Evolutionary conservation across 2,329 filamentous ascomycete species (phyloP).

Genomic region (Ophiostoma australiae): DNA sequence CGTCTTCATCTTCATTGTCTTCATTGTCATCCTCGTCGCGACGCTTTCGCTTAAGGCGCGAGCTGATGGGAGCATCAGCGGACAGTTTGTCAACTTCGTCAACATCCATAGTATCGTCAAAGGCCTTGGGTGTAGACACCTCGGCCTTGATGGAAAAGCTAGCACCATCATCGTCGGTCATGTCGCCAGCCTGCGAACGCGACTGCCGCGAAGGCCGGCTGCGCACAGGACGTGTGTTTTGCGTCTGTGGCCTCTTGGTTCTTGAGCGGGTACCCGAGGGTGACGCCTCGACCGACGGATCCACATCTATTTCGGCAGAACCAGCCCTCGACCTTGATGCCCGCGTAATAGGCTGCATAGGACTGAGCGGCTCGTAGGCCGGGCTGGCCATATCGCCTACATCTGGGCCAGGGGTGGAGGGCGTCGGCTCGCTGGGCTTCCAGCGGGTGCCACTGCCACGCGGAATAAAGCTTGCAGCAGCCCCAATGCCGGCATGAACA

Average conservation of each 20-base stretch:
- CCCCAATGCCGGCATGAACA: neutral
- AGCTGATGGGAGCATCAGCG: conserved; percentile 22
- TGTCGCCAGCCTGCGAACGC: neutral
- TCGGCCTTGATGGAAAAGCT: conserved; percentile 51
- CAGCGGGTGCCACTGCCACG: conserved; percentile 51
- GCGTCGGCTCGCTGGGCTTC: conserved; percentile 49
- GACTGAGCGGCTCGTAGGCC: conserved; percentile 55
- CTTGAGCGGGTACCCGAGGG: conserved; percentile 1
- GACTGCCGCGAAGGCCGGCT: conserved; percentile 18
- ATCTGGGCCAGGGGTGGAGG: conserved; percentile 49
- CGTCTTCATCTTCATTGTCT: conserved; percentile 25
- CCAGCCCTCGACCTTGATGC: conserved; percentile 6
- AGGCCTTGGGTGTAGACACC: conserved; percentile 49
- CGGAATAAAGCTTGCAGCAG: conserved; percentile 23
- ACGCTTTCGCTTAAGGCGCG: conserved; percentile 52
- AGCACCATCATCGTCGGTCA: conserved; percentile 2
- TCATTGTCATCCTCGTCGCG: conserved; percentile 43
- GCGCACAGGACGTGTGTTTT: conserved; percentile 13
- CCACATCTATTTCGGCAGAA: conserved; percentile 12
- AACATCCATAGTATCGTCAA: conserved; percentile 50
- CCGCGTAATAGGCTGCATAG: conserved; percentile 40
- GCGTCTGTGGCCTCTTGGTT: neutral
- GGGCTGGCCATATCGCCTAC: conserved; percentile 47
- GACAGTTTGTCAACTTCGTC: conserved; percentile 52
- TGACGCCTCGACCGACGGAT: neutral